These are phyloP conservation scores for Amanita jacksonii DNA, from an alignment of 768 basidiomycete species.

Conservation along the genomic window DNA sequence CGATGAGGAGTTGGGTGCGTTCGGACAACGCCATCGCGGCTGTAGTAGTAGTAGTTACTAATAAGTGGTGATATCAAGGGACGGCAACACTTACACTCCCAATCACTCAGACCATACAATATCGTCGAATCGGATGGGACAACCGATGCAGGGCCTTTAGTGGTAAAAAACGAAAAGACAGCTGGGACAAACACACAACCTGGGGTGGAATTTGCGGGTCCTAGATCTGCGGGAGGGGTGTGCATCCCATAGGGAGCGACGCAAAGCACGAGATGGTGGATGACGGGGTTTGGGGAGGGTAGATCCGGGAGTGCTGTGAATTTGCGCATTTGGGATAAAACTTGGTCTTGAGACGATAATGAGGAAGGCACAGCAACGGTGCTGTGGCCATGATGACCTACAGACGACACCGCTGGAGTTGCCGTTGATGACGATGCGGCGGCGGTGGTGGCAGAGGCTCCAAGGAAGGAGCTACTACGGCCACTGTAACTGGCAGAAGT, in stretches of 20 bases:
- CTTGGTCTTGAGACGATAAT: too few relatives aligned
- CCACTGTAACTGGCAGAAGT: too few relatives aligned
- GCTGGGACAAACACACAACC: conserved; percentile 37
- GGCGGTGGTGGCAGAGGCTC: too few relatives aligned
- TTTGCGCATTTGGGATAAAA: conserved; percentile 17
- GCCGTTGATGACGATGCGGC: too few relatives aligned
- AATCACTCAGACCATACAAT: conserved; percentile 41
- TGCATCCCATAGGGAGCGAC: conserved; percentile 29
- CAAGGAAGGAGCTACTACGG: too few relatives aligned
- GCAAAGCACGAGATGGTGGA: conserved; percentile 44
- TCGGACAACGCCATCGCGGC: conserved; percentile 1
- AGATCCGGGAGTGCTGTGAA: conserved; percentile 18
- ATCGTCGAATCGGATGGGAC: conserved; percentile 19
- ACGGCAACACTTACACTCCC: conserved; percentile 31
- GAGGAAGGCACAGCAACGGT: too few relatives aligned
- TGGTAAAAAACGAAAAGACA: conserved; percentile 26
- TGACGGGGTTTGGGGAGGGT: conserved; percentile 16
- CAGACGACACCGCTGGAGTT: too few relatives aligned
- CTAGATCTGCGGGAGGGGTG: too few relatives aligned
- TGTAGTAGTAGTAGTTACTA: not conserved
- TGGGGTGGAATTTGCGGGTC: too few relatives aligned
- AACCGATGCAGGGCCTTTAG: conserved; percentile 16
- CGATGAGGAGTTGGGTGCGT: conserved; percentile 25
- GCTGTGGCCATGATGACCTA: too few relatives aligned
- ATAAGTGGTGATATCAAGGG: conserved; percentile 1